phyloP scores from a whole-genome alignment of 2,329 filamentous ascomycete species.

The Trichoderma breve region DNA sequence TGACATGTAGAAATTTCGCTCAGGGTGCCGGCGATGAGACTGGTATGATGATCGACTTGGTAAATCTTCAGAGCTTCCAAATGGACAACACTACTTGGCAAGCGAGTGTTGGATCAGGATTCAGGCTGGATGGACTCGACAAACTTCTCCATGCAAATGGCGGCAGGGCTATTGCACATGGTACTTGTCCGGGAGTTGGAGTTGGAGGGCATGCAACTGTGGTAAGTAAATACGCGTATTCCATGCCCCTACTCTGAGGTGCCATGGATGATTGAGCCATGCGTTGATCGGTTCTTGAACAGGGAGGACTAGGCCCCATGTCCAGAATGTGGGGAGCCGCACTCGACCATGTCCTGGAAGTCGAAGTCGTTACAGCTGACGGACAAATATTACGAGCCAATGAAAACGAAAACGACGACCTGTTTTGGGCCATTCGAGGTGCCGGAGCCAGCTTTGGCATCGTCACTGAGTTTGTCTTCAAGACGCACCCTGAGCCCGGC shows the following conservation, averaged over 20 bases:
- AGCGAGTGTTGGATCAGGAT: conserved; percentile 55
- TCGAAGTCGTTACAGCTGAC: conserved; percentile 56
- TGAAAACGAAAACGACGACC: conserved; percentile 47
- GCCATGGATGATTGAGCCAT: background rate
- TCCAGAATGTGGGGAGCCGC: conserved; percentile 59
- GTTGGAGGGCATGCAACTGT: conserved; percentile 59
- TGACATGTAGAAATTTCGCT: conserved; percentile 37
- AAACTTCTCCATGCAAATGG: conserved; percentile 49
- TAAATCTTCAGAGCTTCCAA: conserved; percentile 50
- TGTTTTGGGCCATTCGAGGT: conserved; percentile 58
- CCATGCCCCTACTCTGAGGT: background rate
- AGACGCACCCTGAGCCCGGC: conserved; percentile 55
- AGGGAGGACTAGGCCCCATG: conserved; percentile 58
- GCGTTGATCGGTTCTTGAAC: background rate
- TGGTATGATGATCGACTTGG: conserved; percentile 51
- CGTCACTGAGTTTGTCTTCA: conserved; percentile 55
- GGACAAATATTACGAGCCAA: conserved; percentile 51
- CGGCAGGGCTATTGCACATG: conserved; percentile 57
- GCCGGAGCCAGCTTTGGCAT: conserved; percentile 57
- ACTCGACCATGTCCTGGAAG: conserved; percentile 54
- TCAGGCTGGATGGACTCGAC: conserved; percentile 51
- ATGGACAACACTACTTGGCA: conserved; percentile 53
- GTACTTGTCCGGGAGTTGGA: conserved; percentile 58
- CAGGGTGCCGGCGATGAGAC: conserved; percentile 45
- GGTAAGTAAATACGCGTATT: conserved; percentile 34